Base-by-base conservation (phyloP, 2,329 filamentous ascomycete species). In the Penicillium oxalicum region DNA sequence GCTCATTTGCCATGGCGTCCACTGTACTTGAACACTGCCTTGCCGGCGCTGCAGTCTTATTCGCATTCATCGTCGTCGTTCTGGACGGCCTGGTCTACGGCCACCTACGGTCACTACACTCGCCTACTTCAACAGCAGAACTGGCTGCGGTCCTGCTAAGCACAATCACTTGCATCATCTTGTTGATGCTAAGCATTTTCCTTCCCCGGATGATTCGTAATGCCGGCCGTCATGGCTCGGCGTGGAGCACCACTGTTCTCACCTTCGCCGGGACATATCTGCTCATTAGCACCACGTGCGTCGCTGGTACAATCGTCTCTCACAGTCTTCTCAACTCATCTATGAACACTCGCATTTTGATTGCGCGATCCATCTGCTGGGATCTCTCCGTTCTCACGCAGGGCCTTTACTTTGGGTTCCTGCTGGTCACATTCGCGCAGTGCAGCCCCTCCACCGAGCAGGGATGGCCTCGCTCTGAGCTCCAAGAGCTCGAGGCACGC, bases 361-460 rank as follows among this genome's bases (percentile, higher is more conserved):
- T 67, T 29, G 62, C 62, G 18, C 69, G 73, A 37, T 69, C 70
- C 46, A 60, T 66, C 8, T 51, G 67, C 34, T 70, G 66, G 65
- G 57, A 58, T 3, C 44, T 66, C 3, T 67, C 67, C 2, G 52
- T 69, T 8, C 59, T 69, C 9, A 43, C 49, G 3, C 61, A 70
- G 44, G 61, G 62, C 11, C 40, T 64, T 4, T 61, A 66, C 40
- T 65, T 58, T 42, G 64, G 65, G 9, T 60, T 55, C 38, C 45
- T 67, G n/a, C 46, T 64, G 35, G 50, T 54, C 5, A 51, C 52
- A 25, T 33, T 58, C 48, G 11, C 13, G 33, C 37, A 50, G 32
- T 34, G 44, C 34, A 51, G 51, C 39, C 24, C 50, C n/a, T 47
- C 51, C 8, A 7, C 11, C 11, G 29, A 32, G 29, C 27, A 42